Evolutionary conservation across 768 basidiomycete species (phyloP), one percentile per base, ranked within the genome.

Genomic region (Tylopilus vinaceipallidus): DNA sequence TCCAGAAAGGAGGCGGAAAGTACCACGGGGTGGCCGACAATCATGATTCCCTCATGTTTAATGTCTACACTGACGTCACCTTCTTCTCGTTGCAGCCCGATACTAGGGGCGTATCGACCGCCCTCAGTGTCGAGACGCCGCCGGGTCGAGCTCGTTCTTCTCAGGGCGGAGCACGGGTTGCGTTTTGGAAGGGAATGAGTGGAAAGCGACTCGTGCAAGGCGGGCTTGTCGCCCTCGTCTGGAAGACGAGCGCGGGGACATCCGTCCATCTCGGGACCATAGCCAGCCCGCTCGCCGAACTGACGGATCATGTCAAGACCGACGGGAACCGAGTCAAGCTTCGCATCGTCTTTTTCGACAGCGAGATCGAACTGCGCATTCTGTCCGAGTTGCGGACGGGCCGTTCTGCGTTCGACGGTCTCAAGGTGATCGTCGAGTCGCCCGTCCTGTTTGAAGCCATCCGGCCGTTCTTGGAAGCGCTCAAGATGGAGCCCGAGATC

Each of bases 371-470:
- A 57, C 60, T 85, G 8, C 62, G 69, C 38, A 70, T 75, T 12
- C 57, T 76, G 1, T 74, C 73, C 12, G 71, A 74, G 37, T 52
- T 78, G 42, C 49, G 47, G 49, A 46, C 58, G 60, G 45, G 52
- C 2, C 60, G 70, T 17, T 60, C 61, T 37, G 58, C 63, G 13
- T 51, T 41, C 2, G 45, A 63, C 19, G 54, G 30, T 26, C 42
- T 37, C 63, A 70, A 54, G 42, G 44, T 84, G 3, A 67, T 88
- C 20, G 66, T 88, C 13, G 86, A 88, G 51, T 74, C 79, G 0
- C 75, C 79, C 0, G 77, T 88, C 49, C 77, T 88, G 78, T 86
- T 77, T 51, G 86, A 86, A 51, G 72, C 82, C 0, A 76, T 84
- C 29, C 72, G 83, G 7, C 87, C 87, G 0, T 88, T 88, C 69